phyloP scores from a whole-genome alignment of 768 basidiomycete genomes.

The Naematelia encephala region DNA sequence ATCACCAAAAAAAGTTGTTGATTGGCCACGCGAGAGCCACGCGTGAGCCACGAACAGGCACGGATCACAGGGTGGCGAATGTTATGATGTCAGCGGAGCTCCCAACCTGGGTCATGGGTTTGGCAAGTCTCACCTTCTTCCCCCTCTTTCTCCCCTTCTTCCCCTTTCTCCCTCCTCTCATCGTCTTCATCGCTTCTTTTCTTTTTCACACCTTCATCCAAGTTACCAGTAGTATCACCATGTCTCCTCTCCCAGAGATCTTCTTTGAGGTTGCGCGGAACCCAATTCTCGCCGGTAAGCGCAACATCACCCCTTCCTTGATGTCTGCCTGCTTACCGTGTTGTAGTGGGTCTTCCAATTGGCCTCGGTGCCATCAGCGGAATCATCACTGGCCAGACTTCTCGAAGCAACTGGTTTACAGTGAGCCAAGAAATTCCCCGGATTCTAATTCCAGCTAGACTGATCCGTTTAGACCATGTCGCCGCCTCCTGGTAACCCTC shows the following conservation, averaged over 20 bases:
- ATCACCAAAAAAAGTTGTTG: too few relatives aligned
- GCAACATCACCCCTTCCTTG: neutral
- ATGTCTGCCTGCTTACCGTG: neutral
- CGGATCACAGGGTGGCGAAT: neutral
- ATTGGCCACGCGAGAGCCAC: too few relatives aligned
- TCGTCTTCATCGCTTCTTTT: neutral
- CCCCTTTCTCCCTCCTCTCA: neutral
- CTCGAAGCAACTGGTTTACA: constrained; percentile 61
- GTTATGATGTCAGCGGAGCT: neutral
- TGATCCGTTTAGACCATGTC: constrained; percentile 55
- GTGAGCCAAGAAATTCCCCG: constrained; percentile 50
- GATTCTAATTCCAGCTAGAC: too few relatives aligned
- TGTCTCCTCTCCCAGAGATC: constrained; percentile 57
- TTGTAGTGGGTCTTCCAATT: constrained; percentile 59
- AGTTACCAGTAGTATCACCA: constrained; percentile 4
- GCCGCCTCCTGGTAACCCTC: constrained; percentile 58
- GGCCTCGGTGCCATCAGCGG: constrained; percentile 60
- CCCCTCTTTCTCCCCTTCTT: neutral
- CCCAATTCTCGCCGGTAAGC: constrained; percentile 56
- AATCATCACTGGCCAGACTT: constrained; percentile 55
- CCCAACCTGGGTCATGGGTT: neutral
- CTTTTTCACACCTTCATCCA: neutral
- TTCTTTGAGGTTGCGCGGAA: constrained; percentile 59
- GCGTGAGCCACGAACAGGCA: neutral
- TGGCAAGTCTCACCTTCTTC: neutral